Evolutionary conservation across 306 rosid species (phyloP), one percentile per base, ranked within the genome.

Genomic region (Begonia fuchsioides): DNA sequence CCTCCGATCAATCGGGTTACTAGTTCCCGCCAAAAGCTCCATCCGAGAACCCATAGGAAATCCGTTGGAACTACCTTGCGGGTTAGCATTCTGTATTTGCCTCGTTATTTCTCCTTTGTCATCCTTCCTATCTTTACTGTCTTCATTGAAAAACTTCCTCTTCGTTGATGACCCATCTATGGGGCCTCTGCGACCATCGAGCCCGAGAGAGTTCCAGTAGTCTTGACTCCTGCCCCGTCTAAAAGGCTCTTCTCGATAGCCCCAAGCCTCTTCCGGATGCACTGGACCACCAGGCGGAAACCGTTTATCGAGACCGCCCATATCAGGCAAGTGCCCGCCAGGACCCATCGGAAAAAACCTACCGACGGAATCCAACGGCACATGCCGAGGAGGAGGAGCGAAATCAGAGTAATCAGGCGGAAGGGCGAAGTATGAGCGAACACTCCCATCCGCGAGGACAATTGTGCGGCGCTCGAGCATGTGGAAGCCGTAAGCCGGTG

Each of bases 381-480:
- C 35, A 26, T 26, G 60, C 38, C 63, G 60, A 0, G 32, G 47
- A 9, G 59, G 53, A 17, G 64, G 73, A 13, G 62, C 47, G 52
- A 86, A 81, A 15, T 86, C 93, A 10, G 70, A 86, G 57, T 86
- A 92, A 63, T 92, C 96, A 0, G 71, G 83, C 1, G 98, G 94
- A 10, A 92, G 96, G 17, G 96, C 86, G 40, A 82, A 82, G 75
- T 92, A 92, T 12, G 96, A 85, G 16, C 96, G 82, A 38, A 86
- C 98, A 17, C 76, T 77, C 9, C 88, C 94, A 45, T 92, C 98
- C 13, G 98, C 87, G 17, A 92, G 96, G 40, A 73, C 75, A 50
- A 92, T 73, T 1, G 96, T 75, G n/a, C 93, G 98, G 18, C 96
- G 98, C 49, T 85, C 96, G 2, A 92, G 87, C 94, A 85, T 85